Base-by-base conservation (phyloP, 768 basidiomycete genomes). In the Paxillus ammoniavirescens region DNA sequence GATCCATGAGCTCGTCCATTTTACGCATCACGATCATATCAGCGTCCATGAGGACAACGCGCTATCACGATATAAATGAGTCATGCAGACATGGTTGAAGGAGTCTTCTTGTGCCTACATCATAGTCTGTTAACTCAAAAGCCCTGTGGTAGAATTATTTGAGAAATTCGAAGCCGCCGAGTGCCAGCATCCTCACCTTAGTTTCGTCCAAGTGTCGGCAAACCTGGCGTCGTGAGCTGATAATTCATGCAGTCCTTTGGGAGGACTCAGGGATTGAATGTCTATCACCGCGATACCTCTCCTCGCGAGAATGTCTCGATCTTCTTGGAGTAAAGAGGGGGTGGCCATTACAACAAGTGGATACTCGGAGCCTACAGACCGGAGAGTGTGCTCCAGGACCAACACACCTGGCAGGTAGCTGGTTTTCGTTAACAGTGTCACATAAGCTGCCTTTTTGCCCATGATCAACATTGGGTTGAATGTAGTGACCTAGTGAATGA, bases 21-120 rank as follows among this genome's bases (percentile, higher is more conserved):
- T 91, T 93, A 46, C 72, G 77, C 71, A 77, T 75, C 18, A 94
- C 75, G 50, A 93, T 77, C 93, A 96, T 96, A 72, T 96, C 93
- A 17, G 86, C 83, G 66, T 96, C 93, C 47, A 95, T 71, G 36
- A 95, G 77, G 50, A 93, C 86, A 50, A 95, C 67, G 23, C 88
- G 81, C 89, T 92, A 50, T 49, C 10, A 31, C 14, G 42, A 42
- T 40, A 50, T 56, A 28, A 54, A 52, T 42, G 37, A 38, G 23
- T 47, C 47, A 50, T 42, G 26, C 8, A 47, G 41, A 26, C n/a
- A 45, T 23, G 18, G n/a, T 30, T 17, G 3, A 46, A 31, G 2
- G 14, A 49, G 5, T 17, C 47, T 35, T n/a, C n/a, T 43, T 55
- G 73, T 14, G 26, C 58, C 54, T 69, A 86, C 89, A 44, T 87